A percentile compares a stretch with the other conserved stretches of the same genome.
phyloP scores from a whole-genome alignment of 2,329 filamentous ascomycete genomes.

The Cladorrhinum sp. region DNA sequence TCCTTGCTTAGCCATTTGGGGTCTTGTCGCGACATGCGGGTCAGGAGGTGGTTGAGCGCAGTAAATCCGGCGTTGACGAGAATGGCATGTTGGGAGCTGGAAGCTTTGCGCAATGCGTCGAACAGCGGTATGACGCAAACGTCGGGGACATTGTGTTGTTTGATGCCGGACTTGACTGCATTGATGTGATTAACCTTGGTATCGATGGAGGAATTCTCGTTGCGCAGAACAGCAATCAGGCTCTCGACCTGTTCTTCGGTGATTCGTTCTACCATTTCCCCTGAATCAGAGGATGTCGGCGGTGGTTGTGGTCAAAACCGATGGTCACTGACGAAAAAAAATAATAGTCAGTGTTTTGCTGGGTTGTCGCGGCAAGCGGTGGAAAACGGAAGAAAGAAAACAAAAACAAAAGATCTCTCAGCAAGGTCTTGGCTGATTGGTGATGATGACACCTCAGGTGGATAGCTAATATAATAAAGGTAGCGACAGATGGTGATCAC shows the following conservation, averaged over 20 bases:
- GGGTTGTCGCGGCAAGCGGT: slow-evolving; percentile 6
- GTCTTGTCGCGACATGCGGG: slow-evolving; percentile 81
- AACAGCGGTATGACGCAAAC: slow-evolving; percentile 69
- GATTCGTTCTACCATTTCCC: slow-evolving; percentile 37
- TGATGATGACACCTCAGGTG: background rate
- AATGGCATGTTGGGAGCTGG: slow-evolving; percentile 70
- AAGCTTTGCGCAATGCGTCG: slow-evolving; percentile 74
- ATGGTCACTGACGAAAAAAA: background rate
- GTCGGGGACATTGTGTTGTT: slow-evolving; percentile 87
- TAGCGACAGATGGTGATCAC: background rate
- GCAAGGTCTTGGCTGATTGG: background rate
- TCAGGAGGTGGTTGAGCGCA: slow-evolving; percentile 81
- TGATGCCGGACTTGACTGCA: slow-evolving; percentile 80
- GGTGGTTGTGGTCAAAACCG: slow-evolving; percentile 4
- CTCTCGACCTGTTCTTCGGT: slow-evolving; percentile 41
- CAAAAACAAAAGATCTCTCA: slow-evolving; percentile 13
- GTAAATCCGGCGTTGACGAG: slow-evolving; percentile 83
- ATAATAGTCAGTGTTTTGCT: slow-evolving; percentile 7
- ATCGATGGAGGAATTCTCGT: slow-evolving; percentile 56
- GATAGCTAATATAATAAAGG: background rate
- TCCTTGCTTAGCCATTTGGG: slow-evolving; percentile 70
- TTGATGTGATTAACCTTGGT: slow-evolving; percentile 64
- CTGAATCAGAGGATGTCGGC: slow-evolving; percentile 18
- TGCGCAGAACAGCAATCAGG: slow-evolving; percentile 40
- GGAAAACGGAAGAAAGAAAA: slow-evolving; percentile 24